A percentile compares a stretch with the other conserved stretches of the same genome.
Evolutionary conservation across 2,329 filamentous ascomycete genomes (phyloP).

Genomic region (Fusarium brevicatenulatum): DNA sequence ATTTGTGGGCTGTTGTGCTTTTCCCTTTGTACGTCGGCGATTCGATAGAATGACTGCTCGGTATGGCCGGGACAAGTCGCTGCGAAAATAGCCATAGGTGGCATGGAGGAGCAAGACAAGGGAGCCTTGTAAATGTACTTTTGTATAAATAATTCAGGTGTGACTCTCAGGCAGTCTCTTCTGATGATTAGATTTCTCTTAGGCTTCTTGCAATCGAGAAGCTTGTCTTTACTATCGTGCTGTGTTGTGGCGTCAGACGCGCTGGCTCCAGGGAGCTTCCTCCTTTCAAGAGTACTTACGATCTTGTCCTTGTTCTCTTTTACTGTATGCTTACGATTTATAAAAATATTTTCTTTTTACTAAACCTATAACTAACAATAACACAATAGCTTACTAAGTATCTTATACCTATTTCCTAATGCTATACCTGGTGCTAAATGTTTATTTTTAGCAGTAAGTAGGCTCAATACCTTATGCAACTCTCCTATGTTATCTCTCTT

Average conservation of each 20-base stretch:
- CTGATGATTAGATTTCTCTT: not conserved
- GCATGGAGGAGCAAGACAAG: fast-evolving
- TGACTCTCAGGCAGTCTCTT: fast-evolving
- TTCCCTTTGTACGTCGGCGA: not conserved
- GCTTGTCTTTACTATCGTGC: fast-evolving
- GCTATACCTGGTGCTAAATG: no score
- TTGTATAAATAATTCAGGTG: not conserved
- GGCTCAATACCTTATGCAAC: no score
- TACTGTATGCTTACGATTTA: no score
- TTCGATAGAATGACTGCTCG: not conserved
- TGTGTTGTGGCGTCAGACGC: not conserved
- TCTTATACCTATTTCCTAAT: no score
- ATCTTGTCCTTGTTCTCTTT: not conserved
- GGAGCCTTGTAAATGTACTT: not conserved
- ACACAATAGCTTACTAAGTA: no score
- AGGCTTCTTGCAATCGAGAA: fast-evolving
- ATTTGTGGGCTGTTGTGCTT: not conserved
- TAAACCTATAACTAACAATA: no score
- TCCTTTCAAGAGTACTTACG: fast-evolving
- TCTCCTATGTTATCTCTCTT: no score
- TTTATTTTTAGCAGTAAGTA: no score
- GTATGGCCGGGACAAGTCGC: not conserved
- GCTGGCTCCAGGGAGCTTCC: not conserved
- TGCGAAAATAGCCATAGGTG: not conserved
- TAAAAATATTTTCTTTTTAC: no score